These are phyloP conservation scores for Fusarium albosuccineum DNA, from an alignment of 2,329 filamentous ascomycete genomes.

Conservation along the genomic window DNA sequence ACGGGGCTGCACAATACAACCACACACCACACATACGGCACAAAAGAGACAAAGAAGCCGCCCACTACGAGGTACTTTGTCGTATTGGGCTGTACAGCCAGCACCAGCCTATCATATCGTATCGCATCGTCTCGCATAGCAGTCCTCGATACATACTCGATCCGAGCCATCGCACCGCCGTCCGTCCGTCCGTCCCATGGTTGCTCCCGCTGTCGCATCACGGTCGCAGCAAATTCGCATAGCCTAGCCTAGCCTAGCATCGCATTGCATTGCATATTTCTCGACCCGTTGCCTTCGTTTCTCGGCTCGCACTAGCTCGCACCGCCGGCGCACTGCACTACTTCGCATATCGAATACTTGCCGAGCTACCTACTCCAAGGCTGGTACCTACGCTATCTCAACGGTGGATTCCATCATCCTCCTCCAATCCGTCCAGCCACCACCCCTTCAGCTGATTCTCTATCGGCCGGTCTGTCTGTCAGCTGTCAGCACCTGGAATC, in stretches of 20 bases:
- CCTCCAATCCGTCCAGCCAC: conserved; percentile 10
- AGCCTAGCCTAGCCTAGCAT: neutral
- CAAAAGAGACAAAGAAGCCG: too few species aligned
- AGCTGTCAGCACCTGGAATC: conserved; percentile 13
- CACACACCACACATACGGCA: conserved; percentile 6
- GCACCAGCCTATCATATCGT: conserved; percentile 22
- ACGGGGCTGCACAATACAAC: conserved; percentile 16
- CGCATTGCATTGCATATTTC: conserved; percentile 3
- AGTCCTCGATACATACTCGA: neutral
- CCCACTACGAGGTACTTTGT: too few species aligned
- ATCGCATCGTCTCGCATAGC: conserved; percentile 25
- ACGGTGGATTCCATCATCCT: conserved; percentile 30
- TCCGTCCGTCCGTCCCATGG: conserved; percentile 5
- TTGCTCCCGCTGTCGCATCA: conserved; percentile 31
- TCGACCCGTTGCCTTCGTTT: neutral
- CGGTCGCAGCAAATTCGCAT: conserved; percentile 12
- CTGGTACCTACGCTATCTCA: conserved; percentile 24
- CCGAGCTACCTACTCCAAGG: conserved; percentile 11
- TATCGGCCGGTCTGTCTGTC: conserved; percentile 8
- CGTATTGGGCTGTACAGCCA: neutral
- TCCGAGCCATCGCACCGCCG: conserved; percentile 20
- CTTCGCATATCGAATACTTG: conserved; percentile 15
- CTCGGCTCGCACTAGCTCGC: conserved; percentile 11
- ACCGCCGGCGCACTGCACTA: conserved; percentile 19
- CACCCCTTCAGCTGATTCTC: neutral